Percentiles rank a stretch among this genome's conserved stretches.
phyloP scores from a whole-genome alignment of 2,329 filamentous ascomycete genomes.

The Cordyceps cicadae region DNA sequence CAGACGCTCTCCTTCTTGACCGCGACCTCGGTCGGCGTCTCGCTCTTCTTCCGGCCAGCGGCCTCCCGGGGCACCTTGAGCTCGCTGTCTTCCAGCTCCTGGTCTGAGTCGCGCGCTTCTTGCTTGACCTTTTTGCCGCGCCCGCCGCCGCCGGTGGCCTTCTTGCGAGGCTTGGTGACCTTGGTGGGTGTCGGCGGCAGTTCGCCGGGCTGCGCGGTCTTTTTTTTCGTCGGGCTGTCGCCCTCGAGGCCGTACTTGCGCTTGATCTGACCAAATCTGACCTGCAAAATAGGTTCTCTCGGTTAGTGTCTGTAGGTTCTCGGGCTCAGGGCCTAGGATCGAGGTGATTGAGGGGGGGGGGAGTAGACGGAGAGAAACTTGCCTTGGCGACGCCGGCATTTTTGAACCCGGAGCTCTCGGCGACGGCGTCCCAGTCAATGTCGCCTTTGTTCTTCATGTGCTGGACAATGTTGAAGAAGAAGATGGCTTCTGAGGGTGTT shows the following conservation, averaged over 20 bases:
- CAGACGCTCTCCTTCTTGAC: conserved; percentile 13
- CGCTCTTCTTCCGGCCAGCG: background rate
- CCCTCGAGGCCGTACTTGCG: conserved; percentile 33
- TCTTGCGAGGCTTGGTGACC: conserved; percentile 15
- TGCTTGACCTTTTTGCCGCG: conserved; percentile 14
- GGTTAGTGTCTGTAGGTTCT: too few relatives aligned
- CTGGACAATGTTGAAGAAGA: conserved; percentile 38
- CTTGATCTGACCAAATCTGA: conserved; percentile 43
- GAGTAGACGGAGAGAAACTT: conserved; percentile 3
- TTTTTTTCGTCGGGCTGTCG: conserved; percentile 14
- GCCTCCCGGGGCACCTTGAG: background rate
- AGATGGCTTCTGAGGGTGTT: conserved; percentile 32
- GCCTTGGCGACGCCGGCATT: conserved; percentile 39
- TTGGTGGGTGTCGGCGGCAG: background rate
- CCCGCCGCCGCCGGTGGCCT: conserved; percentile 13
- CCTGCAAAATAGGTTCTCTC: conserved; percentile 18
- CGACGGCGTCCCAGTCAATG: conserved; percentile 41
- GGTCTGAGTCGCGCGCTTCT: conserved; percentile 16
- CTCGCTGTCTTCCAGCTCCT: background rate
- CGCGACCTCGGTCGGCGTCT: background rate
- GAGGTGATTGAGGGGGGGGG: background rate
- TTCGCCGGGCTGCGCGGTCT: conserved; percentile 4
- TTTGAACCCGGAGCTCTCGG: conserved; percentile 34
- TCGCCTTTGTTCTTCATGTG: conserved; percentile 34
- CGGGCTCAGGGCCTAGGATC: background rate